Conservation (phyloP, 1,284 basidiomycete species). For the Lignosus rhinocerotis region DNA sequence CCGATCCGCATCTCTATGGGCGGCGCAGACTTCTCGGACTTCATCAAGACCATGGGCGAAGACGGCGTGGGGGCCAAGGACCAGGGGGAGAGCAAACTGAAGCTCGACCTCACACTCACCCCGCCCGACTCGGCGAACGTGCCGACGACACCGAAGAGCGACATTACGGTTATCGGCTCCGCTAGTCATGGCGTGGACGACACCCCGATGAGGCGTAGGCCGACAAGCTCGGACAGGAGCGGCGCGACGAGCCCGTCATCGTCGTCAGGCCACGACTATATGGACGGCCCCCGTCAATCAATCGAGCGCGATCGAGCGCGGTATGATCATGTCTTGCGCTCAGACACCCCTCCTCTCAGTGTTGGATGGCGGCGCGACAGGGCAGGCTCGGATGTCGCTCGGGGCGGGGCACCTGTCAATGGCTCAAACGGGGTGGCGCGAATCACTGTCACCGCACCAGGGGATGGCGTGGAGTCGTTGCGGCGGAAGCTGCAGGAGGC, state of each 20-base stretch:
- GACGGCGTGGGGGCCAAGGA: conserved; percentile 39
- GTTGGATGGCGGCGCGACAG: conserved; percentile 16
- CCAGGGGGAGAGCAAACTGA: conserved; percentile 27
- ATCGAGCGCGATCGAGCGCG: conserved; percentile 14
- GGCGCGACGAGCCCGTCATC: conserved; percentile 18
- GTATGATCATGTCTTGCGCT: conserved; percentile 5
- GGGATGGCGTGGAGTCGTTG: conserved; percentile 45
- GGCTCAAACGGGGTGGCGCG: conserved; percentile 25
- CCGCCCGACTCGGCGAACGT: conserved; percentile 18
- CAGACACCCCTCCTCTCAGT: conserved; percentile 15
- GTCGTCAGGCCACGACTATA: conserved; percentile 17
- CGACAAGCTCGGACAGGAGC: conserved; percentile 5
- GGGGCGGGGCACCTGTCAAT: conserved; percentile 9
- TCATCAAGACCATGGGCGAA: conserved; percentile 57
- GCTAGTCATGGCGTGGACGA: conserved; percentile 16
- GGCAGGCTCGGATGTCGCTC: conserved; percentile 25
- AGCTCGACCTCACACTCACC: conserved; percentile 25
- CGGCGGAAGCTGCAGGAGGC: conserved; percentile 58
- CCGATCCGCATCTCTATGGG: conserved; percentile 84
- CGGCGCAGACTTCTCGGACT: conserved; percentile 74
- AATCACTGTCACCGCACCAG: conserved; percentile 50
- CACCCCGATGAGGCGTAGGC: conserved; percentile 25
- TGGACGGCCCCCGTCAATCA: conserved; percentile 7
- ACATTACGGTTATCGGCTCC: conserved; percentile 26
- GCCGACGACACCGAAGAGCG: conserved; percentile 30